Conservation (phyloP, 768 basidiomycete species). For the Suillus decipiens region DNA sequence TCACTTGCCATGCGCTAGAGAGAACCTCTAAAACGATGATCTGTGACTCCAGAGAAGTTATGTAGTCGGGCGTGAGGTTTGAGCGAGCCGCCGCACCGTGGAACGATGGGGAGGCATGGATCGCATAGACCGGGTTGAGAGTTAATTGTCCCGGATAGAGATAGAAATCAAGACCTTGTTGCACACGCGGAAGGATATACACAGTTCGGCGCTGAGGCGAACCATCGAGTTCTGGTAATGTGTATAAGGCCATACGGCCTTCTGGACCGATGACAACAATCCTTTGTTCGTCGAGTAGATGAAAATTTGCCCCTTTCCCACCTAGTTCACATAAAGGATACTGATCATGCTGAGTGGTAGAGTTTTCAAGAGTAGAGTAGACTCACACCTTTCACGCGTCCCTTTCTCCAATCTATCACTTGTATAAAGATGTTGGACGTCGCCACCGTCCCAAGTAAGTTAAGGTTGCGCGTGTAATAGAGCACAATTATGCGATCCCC, state of each 20-base stretch:
- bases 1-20: background rate
- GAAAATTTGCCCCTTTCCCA: background rate
- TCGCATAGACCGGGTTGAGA: background rate
- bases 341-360: background rate
- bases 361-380: background rate
- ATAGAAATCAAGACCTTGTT: background rate
- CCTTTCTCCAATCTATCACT: conserved; percentile 3
- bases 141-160: background rate
- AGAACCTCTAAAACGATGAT: background rate
- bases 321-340: background rate
- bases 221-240: background rate
- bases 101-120: background rate
- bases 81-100: background rate
- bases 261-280: background rate
- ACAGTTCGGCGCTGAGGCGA: background rate
- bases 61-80: background rate
- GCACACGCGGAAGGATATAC: background rate
- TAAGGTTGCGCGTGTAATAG: background rate
- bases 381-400: background rate
- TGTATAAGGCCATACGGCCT: background rate
- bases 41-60: background rate
- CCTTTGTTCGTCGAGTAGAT: background rate
- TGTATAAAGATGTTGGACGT: background rate
- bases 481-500: background rate
- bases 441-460: background rate